Conservation (phyloP, 345 rosid species). For the Alliaria petiolata region DNA sequence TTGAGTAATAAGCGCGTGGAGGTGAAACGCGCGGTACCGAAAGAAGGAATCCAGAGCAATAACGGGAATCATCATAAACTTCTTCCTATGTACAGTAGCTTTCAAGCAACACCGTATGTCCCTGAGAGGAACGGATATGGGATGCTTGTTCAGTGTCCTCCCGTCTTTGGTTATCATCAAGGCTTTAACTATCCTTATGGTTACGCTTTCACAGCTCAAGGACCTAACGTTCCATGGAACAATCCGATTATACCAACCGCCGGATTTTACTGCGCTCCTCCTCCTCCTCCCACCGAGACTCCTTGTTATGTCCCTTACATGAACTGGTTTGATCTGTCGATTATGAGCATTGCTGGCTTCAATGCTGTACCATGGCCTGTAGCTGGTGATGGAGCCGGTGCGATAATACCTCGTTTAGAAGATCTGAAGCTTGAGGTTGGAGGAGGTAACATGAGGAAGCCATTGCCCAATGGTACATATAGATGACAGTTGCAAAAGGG, state of each 20-base stretch:
- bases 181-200: constrained; percentile 37
- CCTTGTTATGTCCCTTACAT: constrained; percentile 36
- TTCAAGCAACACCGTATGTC: constrained; percentile 28
- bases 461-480: constrained; percentile 13
- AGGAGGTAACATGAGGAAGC: constrained; percentile 12
- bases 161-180: constrained; percentile 25
- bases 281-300: constrained; percentile 29
- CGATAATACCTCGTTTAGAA: constrained; percentile 18
- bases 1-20: constrained; percentile 63
- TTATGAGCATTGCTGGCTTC: constrained; percentile 20
- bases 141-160: constrained; percentile 21
- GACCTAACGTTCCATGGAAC: constrained; percentile 37
- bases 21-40: constrained; percentile 83
- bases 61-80: constrained; percentile 5
- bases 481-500: constrained; percentile 22
- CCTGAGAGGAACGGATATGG: constrained; percentile 37
- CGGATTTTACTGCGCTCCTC: constrained; percentile 35
- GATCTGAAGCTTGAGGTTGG: constrained; percentile 23
- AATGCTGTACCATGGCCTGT: constrained; percentile 24
- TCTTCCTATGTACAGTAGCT: constrained; percentile 7
- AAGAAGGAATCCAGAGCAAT: constrained; percentile 47
- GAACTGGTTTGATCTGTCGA: constrained; percentile 29
- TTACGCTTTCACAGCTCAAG: constrained; percentile 38
- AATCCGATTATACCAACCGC: constrained; percentile 36
- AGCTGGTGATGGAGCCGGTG: constrained; percentile 28